phyloP scores from a whole-genome alignment of 805 yeast genomes.

The Wickerhamiella lipophila region DNA sequence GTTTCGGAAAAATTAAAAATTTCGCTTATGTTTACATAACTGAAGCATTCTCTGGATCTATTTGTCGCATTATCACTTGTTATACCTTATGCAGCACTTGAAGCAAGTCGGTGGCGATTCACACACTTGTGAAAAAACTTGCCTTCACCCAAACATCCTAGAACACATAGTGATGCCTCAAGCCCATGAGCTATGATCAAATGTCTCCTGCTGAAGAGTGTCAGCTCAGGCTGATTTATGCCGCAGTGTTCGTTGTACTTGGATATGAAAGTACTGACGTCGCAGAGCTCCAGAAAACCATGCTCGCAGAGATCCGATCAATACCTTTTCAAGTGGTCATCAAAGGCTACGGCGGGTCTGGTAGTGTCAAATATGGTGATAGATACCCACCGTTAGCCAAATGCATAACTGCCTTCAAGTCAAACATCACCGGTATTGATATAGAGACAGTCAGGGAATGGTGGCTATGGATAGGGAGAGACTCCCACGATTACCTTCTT shows the following conservation, averaged over 20 bases:
- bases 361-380: neutral
- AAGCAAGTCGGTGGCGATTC: no score
- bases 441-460: neutral
- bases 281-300: neutral
- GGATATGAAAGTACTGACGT: neutral
- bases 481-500: neutral
- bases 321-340: neutral
- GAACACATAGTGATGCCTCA: no score
- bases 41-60: no score
- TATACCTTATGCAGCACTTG: no score
- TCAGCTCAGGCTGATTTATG: constrained; percentile 2
- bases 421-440: neutral
- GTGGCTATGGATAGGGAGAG: neutral
- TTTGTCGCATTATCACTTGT: no score
- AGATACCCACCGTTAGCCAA: neutral
- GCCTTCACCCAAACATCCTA: no score
- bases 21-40: no score
- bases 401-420: neutral
- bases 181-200: neutral
- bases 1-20: no score
- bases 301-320: neutral
- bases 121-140: no score
- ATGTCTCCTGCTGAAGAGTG: neutral
- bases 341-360: neutral
- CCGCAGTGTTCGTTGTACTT: neutral